Percentiles rank a stretch among this genome's conserved stretches.
Conservation (phyloP, 495 filamentous ascomycete species). For the Delitschia confertaspora region DNA sequence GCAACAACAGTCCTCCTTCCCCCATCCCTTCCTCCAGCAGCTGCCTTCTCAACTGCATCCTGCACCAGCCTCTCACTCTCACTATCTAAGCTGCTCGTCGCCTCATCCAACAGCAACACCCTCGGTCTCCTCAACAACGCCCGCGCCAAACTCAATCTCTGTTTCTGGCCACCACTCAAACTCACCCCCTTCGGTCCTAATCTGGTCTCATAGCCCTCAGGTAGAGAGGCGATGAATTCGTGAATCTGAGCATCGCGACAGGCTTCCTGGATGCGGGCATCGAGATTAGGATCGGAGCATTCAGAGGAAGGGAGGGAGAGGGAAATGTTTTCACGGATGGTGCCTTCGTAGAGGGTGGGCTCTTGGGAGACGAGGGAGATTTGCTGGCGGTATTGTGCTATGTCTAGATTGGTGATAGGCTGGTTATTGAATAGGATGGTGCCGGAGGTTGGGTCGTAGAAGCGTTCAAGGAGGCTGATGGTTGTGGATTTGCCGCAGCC, state of each 20-base stretch:
- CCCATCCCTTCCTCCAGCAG: constrained; percentile 21
- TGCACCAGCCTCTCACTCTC: constrained; percentile 80
- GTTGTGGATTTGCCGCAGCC: constrained; percentile 82
- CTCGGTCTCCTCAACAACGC: constrained; percentile 64
- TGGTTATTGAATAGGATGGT: constrained; percentile 20
- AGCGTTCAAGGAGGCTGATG: constrained; percentile 71
- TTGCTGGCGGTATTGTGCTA: constrained; percentile 19
- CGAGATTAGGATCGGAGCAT: constrained; percentile 22
- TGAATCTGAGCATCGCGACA: constrained; percentile 30
- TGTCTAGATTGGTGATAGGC: constrained; percentile 20
- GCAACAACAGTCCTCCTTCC: constrained; percentile 25
- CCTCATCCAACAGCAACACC: constrained; percentile 70
- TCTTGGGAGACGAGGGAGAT: constrained; percentile 30
- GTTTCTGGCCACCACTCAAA: constrained; percentile 77
- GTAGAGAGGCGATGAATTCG: constrained; percentile 32
- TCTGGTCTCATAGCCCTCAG: constrained; percentile 66
- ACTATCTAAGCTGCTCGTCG: constrained; percentile 71
- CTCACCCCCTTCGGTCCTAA: constrained; percentile 71
- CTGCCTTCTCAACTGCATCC: constrained; percentile 50
- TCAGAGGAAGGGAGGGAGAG: no score
- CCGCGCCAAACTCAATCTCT: constrained; percentile 68
- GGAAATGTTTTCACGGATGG: constrained; percentile 28
- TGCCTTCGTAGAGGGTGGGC: constrained; percentile 32
- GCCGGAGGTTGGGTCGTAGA: constrained; percentile 46
- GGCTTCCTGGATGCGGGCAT: constrained; percentile 26